Conservation (phyloP, 441 rosid species). For the Iberis amara region DNA sequence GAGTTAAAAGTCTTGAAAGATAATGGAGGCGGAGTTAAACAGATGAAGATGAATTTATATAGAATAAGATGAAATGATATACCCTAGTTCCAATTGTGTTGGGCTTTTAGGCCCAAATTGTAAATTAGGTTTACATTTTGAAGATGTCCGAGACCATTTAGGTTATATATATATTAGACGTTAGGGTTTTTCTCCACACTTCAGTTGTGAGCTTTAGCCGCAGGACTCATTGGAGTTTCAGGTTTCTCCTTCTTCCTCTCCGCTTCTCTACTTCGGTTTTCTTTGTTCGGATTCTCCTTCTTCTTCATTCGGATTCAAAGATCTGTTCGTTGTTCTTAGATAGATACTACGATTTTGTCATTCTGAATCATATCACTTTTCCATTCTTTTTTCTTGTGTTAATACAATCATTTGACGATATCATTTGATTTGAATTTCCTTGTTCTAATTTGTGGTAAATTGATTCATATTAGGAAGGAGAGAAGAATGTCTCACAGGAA, state of each 20-base stretch:
- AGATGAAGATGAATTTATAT: slow-evolving; percentile 3
- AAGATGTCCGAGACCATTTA: background rate
- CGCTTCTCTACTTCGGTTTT: no score
- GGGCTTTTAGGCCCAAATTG: slow-evolving; percentile 21
- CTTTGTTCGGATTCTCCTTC: background rate
- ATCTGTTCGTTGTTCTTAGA: background rate
- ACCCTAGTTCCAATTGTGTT: background rate
- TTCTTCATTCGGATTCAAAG: background rate
- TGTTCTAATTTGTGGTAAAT: background rate
- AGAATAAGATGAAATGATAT: background rate
- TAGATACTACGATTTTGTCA: background rate
- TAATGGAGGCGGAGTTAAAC: background rate
- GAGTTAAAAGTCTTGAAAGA: no score
- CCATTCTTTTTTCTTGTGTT: no score
- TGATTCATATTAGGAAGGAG: slow-evolving; percentile 16
- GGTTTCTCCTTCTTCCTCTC: slow-evolving; percentile 7
- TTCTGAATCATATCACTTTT: no score
- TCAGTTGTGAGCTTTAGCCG: slow-evolving; percentile 15
- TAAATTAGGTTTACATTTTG: background rate
- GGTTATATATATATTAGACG: background rate
- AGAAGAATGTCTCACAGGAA: slow-evolving; percentile 82
- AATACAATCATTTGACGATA: no score
- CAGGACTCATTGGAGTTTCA: slow-evolving; percentile 15
- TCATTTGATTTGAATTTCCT: no score
- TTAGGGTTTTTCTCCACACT: slow-evolving; percentile 13